These are phyloP conservation scores for Exobasidium cylindrosporum DNA, from an alignment of 1,284 basidiomycete species.

Conservation along the genomic window DNA sequence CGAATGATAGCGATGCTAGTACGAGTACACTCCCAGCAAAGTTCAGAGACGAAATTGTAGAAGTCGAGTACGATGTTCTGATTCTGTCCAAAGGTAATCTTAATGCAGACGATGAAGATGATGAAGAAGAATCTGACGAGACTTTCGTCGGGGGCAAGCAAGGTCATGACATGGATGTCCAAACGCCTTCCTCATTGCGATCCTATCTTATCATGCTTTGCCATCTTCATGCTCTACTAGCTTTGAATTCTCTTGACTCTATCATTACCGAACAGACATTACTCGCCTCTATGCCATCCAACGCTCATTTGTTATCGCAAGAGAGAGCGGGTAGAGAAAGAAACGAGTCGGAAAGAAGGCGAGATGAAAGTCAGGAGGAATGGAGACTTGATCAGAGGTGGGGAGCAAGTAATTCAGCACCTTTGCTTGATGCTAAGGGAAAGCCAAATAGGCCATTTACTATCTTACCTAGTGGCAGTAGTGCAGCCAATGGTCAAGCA, in stretches of 20 bases:
- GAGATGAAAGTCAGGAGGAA: conserved; percentile 16
- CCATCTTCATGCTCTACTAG: conserved; percentile 36
- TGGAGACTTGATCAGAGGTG: conserved; percentile 44
- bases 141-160: conserved; percentile 10
- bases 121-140: conserved; percentile 30
- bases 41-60: not conserved
- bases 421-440: conserved; percentile 38
- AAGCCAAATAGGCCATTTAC: conserved; percentile 50
- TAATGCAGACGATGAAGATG: conserved; percentile 17
- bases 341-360: not conserved
- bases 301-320: not conserved
- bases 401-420: conserved; percentile 21
- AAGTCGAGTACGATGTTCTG: not conserved
- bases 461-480: conserved; percentile 24
- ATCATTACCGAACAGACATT: conserved; percentile 41
- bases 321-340: conserved; percentile 6
- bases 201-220: conserved; percentile 44
- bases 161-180: not conserved
- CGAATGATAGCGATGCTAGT: not conserved
- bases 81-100: conserved; percentile 9
- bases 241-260: conserved; percentile 23
- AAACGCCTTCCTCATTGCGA: conserved; percentile 16
- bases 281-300: conserved; percentile 33
- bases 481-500: not conserved
- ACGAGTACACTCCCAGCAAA: not conserved